These are phyloP conservation scores for Xerocomellus intermedius DNA, from an alignment of 768 basidiomycete species.

Conservation along the genomic window DNA sequence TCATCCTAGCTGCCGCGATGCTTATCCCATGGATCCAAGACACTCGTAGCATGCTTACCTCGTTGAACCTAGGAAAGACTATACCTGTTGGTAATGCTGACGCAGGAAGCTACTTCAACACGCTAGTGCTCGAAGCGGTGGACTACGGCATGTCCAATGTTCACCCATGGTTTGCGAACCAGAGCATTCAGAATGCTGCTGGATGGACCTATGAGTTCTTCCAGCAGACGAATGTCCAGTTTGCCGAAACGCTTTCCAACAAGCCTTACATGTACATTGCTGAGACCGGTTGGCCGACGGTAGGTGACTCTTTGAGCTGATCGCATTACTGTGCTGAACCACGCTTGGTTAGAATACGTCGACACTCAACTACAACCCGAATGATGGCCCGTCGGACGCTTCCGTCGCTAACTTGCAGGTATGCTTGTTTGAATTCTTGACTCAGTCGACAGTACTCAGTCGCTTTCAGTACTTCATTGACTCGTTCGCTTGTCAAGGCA, in stretches of 20 bases:
- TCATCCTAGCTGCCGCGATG: conserved; percentile 49
- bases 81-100: conserved; percentile 80
- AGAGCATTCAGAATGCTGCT: conserved; percentile 63
- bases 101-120: conserved; percentile 85
- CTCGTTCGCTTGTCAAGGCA: conserved; percentile 69
- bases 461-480: conserved; percentile 68
- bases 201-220: conserved; percentile 85
- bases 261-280: conserved; percentile 86
- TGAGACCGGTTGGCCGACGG: conserved; percentile 89
- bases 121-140: conserved; percentile 53
- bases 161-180: conserved; percentile 92
- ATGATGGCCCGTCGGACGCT: conserved; percentile 68
- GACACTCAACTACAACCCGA: conserved; percentile 49
- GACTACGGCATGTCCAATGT: conserved; percentile 89
- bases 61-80: conserved; percentile 55
- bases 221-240: conserved; percentile 55
- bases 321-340: not conserved
- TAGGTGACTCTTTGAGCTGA: conserved; percentile 30
- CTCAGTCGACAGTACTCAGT: conserved; percentile 5
- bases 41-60: conserved; percentile 53
- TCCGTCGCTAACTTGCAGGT: conserved; percentile 61
- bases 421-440: not conserved
- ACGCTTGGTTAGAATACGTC: conserved; percentile 51
- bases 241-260: conserved; percentile 61
- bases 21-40: conserved; percentile 67